Conservation (phyloP, 2,329 filamentous ascomycete species). For the Paradendryphiella salina region DNA sequence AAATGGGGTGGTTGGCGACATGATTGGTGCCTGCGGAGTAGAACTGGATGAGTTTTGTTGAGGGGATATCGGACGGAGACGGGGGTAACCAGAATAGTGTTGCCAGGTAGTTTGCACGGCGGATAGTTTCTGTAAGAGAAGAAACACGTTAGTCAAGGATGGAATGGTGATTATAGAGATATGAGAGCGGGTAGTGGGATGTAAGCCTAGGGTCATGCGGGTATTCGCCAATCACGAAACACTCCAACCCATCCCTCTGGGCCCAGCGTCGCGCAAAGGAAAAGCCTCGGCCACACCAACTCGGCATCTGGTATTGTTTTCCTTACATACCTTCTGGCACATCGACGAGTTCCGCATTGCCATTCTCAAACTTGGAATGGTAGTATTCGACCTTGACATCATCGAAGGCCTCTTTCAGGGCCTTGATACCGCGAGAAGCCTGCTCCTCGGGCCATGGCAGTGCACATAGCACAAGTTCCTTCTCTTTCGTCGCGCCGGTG, state of each 20-base stretch:
- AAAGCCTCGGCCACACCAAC: not conserved
- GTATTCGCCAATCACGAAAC: not conserved
- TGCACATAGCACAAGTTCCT: slow-evolving; percentile 48
- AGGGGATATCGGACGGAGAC: slow-evolving; percentile 41
- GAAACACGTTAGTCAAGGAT: not conserved
- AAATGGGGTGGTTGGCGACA: slow-evolving; percentile 56
- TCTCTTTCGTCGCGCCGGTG: slow-evolving; percentile 31
- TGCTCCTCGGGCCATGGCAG: slow-evolving; percentile 47
- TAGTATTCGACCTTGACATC: slow-evolving; percentile 40
- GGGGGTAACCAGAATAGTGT: slow-evolving; percentile 55
- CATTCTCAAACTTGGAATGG: slow-evolving; percentile 30
- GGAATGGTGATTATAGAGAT: not conserved
- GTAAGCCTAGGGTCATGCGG: not conserved
- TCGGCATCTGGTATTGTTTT: not conserved
- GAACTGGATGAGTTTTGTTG: slow-evolving; percentile 58
- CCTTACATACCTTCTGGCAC: slow-evolving; percentile 48
- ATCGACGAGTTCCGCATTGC: slow-evolving; percentile 42
- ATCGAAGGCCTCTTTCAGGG: slow-evolving; percentile 36
- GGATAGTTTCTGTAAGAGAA: slow-evolving; percentile 43
- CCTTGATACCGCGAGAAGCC: slow-evolving; percentile 25
- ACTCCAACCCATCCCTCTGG: not conserved
- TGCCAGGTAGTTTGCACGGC: slow-evolving; percentile 52
- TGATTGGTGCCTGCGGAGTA: slow-evolving; percentile 63
- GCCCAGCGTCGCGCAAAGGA: not conserved
- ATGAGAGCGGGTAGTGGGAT: too few species aligned